Evolutionary conservation across 495 filamentous ascomycete species (phyloP).

Genomic region (Polyplosphaeria fusca): DNA sequence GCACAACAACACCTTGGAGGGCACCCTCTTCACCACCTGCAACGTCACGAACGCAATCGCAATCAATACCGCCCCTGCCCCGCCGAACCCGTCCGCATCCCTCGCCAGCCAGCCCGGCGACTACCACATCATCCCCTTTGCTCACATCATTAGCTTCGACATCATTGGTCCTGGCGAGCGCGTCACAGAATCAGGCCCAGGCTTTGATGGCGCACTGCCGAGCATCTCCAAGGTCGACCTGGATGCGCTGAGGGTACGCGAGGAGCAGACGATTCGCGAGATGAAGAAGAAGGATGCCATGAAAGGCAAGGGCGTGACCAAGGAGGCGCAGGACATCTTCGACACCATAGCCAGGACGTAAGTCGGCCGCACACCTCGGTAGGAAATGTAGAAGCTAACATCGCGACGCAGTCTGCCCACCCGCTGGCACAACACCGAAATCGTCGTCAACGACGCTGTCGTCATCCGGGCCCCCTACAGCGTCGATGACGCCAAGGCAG

Average conservation of each 20-base stretch:
- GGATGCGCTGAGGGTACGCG: conserved; percentile 52
- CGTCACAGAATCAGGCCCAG: conserved; percentile 23
- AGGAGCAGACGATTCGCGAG: conserved; percentile 52
- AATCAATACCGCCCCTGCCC: conserved; percentile 50
- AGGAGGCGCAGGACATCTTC: conserved; percentile 68
- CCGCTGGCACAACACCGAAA: conserved; percentile 59
- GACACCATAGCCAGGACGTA: conserved; percentile 60
- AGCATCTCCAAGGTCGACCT: conserved; percentile 47
- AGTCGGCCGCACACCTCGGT: conserved; percentile 15
- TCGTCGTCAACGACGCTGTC: conserved; percentile 65
- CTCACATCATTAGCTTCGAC: conserved; percentile 59
- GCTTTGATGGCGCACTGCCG: conserved; percentile 36
- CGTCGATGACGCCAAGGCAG: conserved; percentile 56
- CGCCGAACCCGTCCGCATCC: conserved; percentile 40
- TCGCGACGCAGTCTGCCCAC: conserved; percentile 48
- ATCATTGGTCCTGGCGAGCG: conserved; percentile 43
- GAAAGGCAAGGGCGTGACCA: conserved; percentile 60
- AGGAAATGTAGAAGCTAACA: background rate
- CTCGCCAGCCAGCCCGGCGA: conserved; percentile 51
- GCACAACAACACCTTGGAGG: conserved; percentile 54
- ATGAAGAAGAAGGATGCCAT: conserved; percentile 54
- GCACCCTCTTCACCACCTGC: conserved; percentile 64
- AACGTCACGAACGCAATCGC: conserved; percentile 64
- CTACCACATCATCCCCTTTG: conserved; percentile 63
- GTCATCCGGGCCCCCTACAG: conserved; percentile 60